Evolutionary conservation across 2,329 filamentous ascomycete species (phyloP).

Genomic region (Trichoderma hamatum): DNA sequence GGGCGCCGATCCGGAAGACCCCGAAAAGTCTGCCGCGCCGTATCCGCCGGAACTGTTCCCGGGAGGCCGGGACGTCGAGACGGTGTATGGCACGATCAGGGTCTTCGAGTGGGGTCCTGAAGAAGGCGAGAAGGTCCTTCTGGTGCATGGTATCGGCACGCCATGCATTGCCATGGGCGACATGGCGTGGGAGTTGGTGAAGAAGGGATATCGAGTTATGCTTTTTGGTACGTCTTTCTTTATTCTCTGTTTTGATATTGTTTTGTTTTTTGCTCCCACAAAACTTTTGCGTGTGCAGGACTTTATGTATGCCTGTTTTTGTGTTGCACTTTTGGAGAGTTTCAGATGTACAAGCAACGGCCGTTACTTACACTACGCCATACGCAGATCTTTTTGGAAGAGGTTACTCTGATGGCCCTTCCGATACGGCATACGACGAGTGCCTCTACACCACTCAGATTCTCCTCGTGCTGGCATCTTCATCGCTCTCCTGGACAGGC

Average conservation of each 20-base stretch:
- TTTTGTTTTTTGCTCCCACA: neutral
- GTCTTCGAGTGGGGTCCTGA: constrained; percentile 82
- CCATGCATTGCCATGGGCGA: constrained; percentile 70
- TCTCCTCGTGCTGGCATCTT: constrained; percentile 66
- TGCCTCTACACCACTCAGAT: constrained; percentile 69
- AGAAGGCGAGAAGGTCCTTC: constrained; percentile 69
- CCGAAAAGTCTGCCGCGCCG: constrained; percentile 41
- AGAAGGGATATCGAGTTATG: constrained; percentile 73
- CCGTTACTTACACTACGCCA: neutral
- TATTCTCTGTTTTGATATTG: neutral
- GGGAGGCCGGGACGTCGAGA: constrained; percentile 67
- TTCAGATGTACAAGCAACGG: neutral
- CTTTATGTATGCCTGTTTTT: neutral
- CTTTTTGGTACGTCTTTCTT: constrained; percentile 63
- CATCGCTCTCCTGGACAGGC: constrained; percentile 57
- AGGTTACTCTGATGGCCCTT: constrained; percentile 74
- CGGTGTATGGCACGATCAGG: constrained; percentile 70
- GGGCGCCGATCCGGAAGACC: neutral
- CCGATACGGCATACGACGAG: constrained; percentile 61
- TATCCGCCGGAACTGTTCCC: constrained; percentile 74
- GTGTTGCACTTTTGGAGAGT: neutral
- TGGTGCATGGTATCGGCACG: constrained; percentile 82
- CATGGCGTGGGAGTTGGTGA: constrained; percentile 66
- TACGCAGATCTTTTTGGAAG: constrained; percentile 69
- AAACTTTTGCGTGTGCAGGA: neutral